These are phyloP conservation scores for Fraxinus dipetala DNA, from an alignment of 305 asterid genomes.

Conservation along the genomic window DNA sequence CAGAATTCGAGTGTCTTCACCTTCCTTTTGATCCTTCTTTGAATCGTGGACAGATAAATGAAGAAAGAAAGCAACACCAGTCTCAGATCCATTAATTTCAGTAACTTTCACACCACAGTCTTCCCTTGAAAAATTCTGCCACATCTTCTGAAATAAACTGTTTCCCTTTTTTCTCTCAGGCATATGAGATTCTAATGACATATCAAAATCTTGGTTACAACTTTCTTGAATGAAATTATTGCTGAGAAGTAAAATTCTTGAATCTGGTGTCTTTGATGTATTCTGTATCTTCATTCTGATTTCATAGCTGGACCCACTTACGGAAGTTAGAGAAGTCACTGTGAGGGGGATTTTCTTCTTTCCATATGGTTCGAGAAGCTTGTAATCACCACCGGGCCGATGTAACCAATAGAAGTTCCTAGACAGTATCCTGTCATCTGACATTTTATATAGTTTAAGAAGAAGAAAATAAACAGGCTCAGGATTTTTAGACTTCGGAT, in stretches of 20 bases:
- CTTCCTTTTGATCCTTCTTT: slow-evolving; percentile 33
- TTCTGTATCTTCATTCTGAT: slow-evolving; percentile 63
- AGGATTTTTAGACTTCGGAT: slow-evolving; percentile 69
- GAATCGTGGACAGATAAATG: slow-evolving; percentile 73
- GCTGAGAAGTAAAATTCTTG: slow-evolving; percentile 32
- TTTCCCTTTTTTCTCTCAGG: slow-evolving; percentile 23
- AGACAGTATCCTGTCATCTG: slow-evolving; percentile 57
- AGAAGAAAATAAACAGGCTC: slow-evolving; percentile 84
- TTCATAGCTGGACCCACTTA: slow-evolving; percentile 59
- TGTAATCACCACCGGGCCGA: slow-evolving; percentile 71
- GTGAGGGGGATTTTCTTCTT: slow-evolving; percentile 53
- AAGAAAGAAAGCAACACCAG: slow-evolving; percentile 84
- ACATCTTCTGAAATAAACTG: slow-evolving; percentile 40
- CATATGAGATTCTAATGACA: slow-evolving; percentile 12
- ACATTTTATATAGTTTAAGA: slow-evolving; percentile 61
- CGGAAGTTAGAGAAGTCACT: slow-evolving; percentile 50
- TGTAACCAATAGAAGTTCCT: slow-evolving; percentile 92
- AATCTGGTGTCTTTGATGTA: slow-evolving; percentile 52
- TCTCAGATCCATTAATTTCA: slow-evolving; percentile 49
- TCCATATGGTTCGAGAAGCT: slow-evolving; percentile 68
- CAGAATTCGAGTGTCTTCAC: slow-evolving; percentile 68
- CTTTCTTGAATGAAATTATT: slow-evolving; percentile 26
- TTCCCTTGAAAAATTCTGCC: slow-evolving; percentile 31
- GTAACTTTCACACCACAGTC: slow-evolving; percentile 31
- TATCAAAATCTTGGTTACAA: slow-evolving; percentile 12